These are phyloP conservation scores for Glaciozyma antarctica DNA, from an alignment of 768 basidiomycete genomes.

Conservation along the genomic window DNA sequence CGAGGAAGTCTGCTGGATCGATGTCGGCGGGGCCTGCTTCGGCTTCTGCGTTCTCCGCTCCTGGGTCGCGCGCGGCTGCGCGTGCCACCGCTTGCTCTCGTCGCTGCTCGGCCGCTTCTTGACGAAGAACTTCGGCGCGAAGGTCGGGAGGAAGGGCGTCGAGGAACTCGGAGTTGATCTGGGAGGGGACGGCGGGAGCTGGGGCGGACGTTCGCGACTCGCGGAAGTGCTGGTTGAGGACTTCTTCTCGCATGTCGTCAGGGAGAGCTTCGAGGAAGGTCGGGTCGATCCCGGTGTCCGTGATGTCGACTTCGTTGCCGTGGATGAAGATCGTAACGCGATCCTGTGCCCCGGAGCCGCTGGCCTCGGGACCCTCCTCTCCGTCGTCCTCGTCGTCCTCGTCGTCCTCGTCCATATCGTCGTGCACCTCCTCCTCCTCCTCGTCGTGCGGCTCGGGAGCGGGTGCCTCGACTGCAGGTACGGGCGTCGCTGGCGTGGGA, in stretches of 20 bases:
- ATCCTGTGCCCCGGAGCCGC: conserved; percentile 27
- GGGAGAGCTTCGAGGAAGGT: conserved; percentile 95
- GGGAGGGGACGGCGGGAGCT: conserved; percentile 53
- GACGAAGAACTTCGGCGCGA: conserved; percentile 90
- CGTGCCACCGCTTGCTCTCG: conserved; percentile 38
- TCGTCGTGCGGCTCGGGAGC: neutral
- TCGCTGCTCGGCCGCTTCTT: conserved; percentile 75
- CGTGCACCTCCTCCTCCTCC: neutral
- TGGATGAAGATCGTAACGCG: conserved; percentile 84
- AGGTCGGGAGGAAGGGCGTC: conserved; percentile 94
- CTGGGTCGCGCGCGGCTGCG: neutral
- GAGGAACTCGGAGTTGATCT: conserved; percentile 89
- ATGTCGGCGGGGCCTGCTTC: conserved; percentile 50
- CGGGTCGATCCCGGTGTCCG: conserved; percentile 95
- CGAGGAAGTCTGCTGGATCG: conserved; percentile 83
- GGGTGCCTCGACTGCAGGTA: neutral
- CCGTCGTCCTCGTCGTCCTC: neutral
- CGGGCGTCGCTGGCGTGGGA: conserved; percentile 10
- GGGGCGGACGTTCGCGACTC: conserved; percentile 65
- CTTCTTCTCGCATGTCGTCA: conserved; percentile 97
- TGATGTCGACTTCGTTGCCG: conserved; percentile 89
- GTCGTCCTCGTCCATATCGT: neutral
- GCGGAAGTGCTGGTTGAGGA: conserved; percentile 90
- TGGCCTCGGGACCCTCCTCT: conserved; percentile 13
- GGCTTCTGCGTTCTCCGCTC: neutral